phyloP scores from a whole-genome alignment of 2,329 filamentous ascomycete genomes.

The Cytospora mali region DNA sequence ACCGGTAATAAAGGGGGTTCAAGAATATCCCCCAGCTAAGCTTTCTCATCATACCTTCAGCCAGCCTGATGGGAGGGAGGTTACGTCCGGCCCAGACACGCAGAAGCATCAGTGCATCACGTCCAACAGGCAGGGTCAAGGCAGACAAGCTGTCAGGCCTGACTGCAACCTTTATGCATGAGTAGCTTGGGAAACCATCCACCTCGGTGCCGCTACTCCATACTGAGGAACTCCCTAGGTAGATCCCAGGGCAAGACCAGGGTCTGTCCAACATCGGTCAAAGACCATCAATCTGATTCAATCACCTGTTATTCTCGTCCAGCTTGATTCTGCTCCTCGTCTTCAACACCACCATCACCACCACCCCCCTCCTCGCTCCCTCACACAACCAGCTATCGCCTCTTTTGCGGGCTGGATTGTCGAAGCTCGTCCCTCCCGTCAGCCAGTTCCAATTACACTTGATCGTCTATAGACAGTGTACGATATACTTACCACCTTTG shows the following conservation, averaged over 20 bases:
- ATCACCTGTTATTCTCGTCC: conserved; percentile 17
- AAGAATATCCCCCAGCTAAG: not conserved
- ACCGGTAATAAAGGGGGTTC: not conserved
- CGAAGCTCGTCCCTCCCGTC: not conserved
- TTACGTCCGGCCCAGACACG: conserved; percentile 1
- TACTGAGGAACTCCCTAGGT: not conserved
- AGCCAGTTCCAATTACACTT: not conserved
- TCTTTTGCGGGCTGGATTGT: conserved; percentile 12
- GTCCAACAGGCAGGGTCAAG: not conserved
- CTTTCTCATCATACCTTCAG: not conserved
- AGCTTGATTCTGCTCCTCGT: conserved; percentile 12
- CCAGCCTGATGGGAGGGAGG: not conserved
- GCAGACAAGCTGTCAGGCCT: conserved; percentile 2
- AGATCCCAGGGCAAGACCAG: not conserved
- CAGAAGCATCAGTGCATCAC: not conserved
- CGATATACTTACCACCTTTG: not conserved
- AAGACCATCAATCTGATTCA: conserved; percentile 13
- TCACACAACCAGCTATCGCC: conserved; percentile 15
- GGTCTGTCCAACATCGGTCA: conserved; percentile 2
- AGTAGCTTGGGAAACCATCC: conserved; percentile 10
- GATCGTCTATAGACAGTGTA: not conserved
- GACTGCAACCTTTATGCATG: conserved; percentile 22
- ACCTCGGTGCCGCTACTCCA: conserved; percentile 9
- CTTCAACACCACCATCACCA: not conserved
- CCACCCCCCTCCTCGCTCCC: not conserved